Percentiles rank a stretch among this genome's conserved stretches.
Conservation (phyloP, 164 flowering plant species). For the Kalanchoe fedtschenkoi region DNA sequence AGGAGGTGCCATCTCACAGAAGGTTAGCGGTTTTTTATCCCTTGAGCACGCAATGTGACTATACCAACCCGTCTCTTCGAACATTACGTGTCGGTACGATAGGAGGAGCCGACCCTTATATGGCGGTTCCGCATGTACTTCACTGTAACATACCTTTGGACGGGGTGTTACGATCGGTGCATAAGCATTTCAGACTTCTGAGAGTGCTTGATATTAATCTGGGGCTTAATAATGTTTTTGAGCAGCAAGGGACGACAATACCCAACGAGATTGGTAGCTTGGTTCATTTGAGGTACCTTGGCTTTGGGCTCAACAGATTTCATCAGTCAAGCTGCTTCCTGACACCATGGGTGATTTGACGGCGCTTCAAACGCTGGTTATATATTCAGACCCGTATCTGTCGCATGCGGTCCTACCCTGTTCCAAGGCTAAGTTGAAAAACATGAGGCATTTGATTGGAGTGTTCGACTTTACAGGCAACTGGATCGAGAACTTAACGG, state of each 20-base stretch:
- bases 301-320: not conserved
- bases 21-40: not conserved
- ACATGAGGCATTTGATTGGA: conserved; percentile 6
- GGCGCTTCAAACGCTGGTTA: no score
- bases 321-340: no score
- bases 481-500: not conserved
- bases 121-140: no score
- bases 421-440: not conserved
- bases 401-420: not conserved
- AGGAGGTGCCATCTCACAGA: not conserved
- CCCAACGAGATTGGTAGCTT: conserved; percentile 13
- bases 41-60: no score
- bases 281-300: conserved; percentile 17
- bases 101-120: no score
- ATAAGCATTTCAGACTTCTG: not conserved
- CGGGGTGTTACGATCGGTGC: not conserved
- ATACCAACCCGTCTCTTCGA: no score
- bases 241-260: not conserved
- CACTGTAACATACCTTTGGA: not conserved
- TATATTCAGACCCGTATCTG: no score
- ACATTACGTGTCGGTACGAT: no score
- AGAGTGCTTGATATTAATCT: not conserved
- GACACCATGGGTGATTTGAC: no score
- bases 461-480: not conserved
- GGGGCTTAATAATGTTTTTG: no score